Percentiles rank a stretch among this genome's conserved stretches.
Evolutionary conservation across 495 filamentous ascomycete genomes (phyloP).

Genomic region (Penicillium lagena): DNA sequence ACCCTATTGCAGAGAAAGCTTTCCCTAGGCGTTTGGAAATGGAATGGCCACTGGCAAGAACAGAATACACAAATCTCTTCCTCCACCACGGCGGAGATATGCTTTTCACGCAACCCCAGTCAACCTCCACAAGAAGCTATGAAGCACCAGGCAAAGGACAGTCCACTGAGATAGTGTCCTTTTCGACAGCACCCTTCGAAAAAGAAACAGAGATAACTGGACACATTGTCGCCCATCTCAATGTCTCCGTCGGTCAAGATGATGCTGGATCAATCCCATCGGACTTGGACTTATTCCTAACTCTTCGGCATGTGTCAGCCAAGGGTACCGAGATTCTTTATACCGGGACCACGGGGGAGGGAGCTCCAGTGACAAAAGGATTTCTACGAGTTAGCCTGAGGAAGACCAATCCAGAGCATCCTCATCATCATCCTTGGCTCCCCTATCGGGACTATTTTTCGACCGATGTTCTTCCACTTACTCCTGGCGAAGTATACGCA

Average conservation of each 20-base stretch:
- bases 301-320: slow-evolving; percentile 43
- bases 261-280: slow-evolving; percentile 4
- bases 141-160: background rate
- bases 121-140: background rate
- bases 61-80: slow-evolving; percentile 40
- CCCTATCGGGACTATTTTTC: slow-evolving; percentile 43
- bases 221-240: slow-evolving; percentile 49
- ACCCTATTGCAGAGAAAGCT: slow-evolving; percentile 21
- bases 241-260: slow-evolving; percentile 34
- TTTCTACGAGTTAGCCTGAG: slow-evolving; percentile 41
- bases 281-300: slow-evolving; percentile 58
- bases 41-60: slow-evolving; percentile 52
- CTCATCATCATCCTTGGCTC: slow-evolving; percentile 37
- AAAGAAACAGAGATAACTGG: slow-evolving; percentile 53
- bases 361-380: slow-evolving; percentile 19
- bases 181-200: slow-evolving; percentile 39
- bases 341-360: slow-evolving; percentile 45
- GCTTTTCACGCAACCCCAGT: slow-evolving; percentile 7
- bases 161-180: slow-evolving; percentile 22
- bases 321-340: slow-evolving; percentile 50
- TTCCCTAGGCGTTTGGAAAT: slow-evolving; percentile 40
- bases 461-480: slow-evolving; percentile 39
- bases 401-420: slow-evolving; percentile 34
- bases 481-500: slow-evolving; percentile 40
- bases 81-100: slow-evolving; percentile 13